Evolutionary conservation across 257 asterid species (phyloP).

Genomic region (Nicotiana undulata): DNA sequence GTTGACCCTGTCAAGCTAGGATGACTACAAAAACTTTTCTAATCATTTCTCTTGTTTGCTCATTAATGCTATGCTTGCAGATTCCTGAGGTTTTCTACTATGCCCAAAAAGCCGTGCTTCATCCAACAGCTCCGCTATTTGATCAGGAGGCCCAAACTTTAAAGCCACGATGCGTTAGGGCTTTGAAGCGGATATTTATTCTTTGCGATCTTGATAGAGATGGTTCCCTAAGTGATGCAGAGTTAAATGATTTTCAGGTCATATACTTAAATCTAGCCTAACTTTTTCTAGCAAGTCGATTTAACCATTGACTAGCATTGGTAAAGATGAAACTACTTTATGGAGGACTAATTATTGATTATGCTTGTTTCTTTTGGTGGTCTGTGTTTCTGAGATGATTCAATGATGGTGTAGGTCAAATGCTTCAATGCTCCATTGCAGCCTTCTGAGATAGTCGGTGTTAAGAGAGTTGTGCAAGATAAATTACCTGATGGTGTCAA

Average conservation of each 20-base stretch:
- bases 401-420: slow-evolving; percentile 53
- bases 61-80: slow-evolving; percentile 32
- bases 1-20: not conserved
- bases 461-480: slow-evolving; percentile 94
- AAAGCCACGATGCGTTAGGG: slow-evolving; percentile 88
- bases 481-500: slow-evolving; percentile 84
- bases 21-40: not conserved
- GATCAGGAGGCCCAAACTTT: slow-evolving; percentile 94
- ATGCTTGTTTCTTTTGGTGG: not conserved
- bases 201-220: slow-evolving; percentile 92
- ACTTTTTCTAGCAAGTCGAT: not conserved
- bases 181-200: slow-evolving; percentile 85
- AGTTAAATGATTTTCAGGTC: slow-evolving; percentile 94
- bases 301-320: not conserved
- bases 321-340: not conserved
- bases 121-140: slow-evolving; percentile 94
- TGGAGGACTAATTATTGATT: not conserved
- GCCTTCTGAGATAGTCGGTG: slow-evolving; percentile 88
- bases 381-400: not conserved
- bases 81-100: slow-evolving; percentile 84
- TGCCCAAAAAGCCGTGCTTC: slow-evolving; percentile 95
- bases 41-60: not conserved
- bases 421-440: slow-evolving; percentile 95
- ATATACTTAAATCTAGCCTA: slow-evolving; percentile 1
- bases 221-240: slow-evolving; percentile 95